Evolutionary conservation across 2,329 filamentous ascomycete genomes (phyloP).

Genomic region (Verruconis gallopava): DNA sequence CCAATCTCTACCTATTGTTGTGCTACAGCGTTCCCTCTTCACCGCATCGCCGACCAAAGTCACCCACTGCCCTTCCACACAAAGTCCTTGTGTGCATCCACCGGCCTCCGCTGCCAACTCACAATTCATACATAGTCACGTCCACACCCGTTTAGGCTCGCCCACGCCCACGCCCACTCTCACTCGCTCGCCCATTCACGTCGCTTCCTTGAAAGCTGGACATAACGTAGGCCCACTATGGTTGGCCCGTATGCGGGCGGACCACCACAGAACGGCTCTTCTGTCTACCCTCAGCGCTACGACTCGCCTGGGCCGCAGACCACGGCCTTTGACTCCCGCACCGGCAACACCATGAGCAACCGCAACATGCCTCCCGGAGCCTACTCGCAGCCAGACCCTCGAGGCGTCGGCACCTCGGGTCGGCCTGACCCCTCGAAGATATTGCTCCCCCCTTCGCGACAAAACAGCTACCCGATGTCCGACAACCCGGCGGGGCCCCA

Average conservation of each 20-base stretch:
- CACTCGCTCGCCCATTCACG: neutral
- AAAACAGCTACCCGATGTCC: neutral
- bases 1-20: too few species aligned
- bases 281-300: neutral
- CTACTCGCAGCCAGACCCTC: neutral
- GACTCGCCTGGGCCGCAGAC: too few species aligned
- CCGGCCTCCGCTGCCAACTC: too few species aligned
- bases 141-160: too few species aligned
- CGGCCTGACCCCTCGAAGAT: neutral
- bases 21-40: too few species aligned
- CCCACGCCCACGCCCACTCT: neutral
- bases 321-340: neutral
- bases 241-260: constrained; percentile 10
- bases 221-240: constrained; percentile 5
- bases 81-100: too few species aligned
- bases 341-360: neutral
- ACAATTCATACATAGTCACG: too few species aligned
- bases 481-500: neutral
- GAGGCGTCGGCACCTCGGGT: neutral
- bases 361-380: neutral
- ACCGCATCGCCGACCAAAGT: too few species aligned
- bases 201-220: neutral
- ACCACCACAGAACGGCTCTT: constrained; percentile 1
- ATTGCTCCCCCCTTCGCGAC: neutral
- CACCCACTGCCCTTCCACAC: too few species aligned